These are phyloP conservation scores for Sarocladiaceae sp. DNA, from an alignment of 2,329 filamentous ascomycete species.

Conservation along the genomic window DNA sequence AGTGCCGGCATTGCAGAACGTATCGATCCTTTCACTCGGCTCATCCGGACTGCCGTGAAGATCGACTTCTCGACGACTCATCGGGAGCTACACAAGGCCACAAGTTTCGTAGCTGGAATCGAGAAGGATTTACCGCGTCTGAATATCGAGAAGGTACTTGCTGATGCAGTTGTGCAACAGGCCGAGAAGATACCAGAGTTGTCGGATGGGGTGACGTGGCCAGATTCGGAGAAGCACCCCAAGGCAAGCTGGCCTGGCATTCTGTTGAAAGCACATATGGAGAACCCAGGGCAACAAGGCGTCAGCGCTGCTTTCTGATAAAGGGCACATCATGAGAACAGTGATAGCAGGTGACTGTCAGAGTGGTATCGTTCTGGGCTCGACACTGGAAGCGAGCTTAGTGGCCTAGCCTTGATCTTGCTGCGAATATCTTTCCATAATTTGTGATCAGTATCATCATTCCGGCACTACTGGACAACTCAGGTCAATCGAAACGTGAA, in stretches of 20 bases:
- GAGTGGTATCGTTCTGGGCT: too few species aligned
- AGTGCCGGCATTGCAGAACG: constrained; percentile 30
- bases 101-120: constrained; percentile 13
- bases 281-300: constrained; percentile 21
- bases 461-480: too few species aligned
- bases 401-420: too few species aligned
- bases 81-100: constrained; percentile 3
- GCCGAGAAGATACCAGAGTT: constrained; percentile 15
- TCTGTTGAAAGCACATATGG: constrained; percentile 21
- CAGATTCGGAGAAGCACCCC: constrained; percentile 21
- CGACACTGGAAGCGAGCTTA: too few species aligned
- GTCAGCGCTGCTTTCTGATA: constrained; percentile 23
- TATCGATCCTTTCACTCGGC: constrained; percentile 24
- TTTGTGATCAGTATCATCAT: too few species aligned
- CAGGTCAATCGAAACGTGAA: too few species aligned
- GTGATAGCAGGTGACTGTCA: too few species aligned
- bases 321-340: not conserved
- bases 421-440: too few species aligned
- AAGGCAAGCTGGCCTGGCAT: constrained; percentile 24
- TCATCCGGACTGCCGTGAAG: constrained; percentile 24
- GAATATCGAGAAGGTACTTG: constrained; percentile 19
- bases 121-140: constrained; percentile 20
- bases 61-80: constrained; percentile 22
- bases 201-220: constrained; percentile 20
- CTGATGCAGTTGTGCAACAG: constrained; percentile 22